Evolutionary conservation across 257 asterid species (phyloP).

Genomic region (Perilla frutescens): DNA sequence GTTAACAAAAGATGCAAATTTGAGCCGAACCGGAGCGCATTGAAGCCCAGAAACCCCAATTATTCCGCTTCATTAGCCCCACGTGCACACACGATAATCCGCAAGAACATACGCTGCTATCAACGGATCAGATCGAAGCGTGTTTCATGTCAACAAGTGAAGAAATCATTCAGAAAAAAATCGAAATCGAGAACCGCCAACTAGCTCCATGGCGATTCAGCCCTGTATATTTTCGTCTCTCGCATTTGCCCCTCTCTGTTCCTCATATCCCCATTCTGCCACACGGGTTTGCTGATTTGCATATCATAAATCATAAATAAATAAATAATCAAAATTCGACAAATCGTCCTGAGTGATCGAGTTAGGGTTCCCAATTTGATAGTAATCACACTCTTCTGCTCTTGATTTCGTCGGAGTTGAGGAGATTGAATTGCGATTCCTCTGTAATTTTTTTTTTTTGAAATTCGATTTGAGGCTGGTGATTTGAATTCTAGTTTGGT

Average conservation of each 20-base stretch:
- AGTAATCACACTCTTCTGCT: background rate
- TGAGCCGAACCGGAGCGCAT: background rate
- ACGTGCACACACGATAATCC: background rate
- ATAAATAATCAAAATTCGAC: background rate
- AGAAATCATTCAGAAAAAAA: background rate
- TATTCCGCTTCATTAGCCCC: background rate
- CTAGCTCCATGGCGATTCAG: conserved; percentile 35
- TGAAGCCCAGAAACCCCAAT: conserved; percentile 22
- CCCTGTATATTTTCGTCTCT: background rate
- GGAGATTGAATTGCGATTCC: conserved; percentile 17
- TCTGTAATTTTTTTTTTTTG: conserved; percentile 2
- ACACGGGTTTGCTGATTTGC: background rate
- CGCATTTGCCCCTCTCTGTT: conserved; percentile 20
- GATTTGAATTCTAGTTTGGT: conserved; percentile 29
- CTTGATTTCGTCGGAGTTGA: conserved; percentile 17
- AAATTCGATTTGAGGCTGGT: conserved; percentile 20
- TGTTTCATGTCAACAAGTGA: background rate
- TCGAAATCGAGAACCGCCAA: conserved; percentile 33
- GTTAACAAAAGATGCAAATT: no score
- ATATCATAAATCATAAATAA: background rate
- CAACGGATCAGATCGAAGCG: conserved; percentile 12
- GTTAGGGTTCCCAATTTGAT: conserved; percentile 41
- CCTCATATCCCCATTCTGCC: conserved; percentile 21
- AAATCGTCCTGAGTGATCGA: conserved; percentile 35
- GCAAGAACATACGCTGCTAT: background rate